These are phyloP conservation scores for Poronia punctata DNA, from an alignment of 495 filamentous ascomycete species.

Conservation along the genomic window DNA sequence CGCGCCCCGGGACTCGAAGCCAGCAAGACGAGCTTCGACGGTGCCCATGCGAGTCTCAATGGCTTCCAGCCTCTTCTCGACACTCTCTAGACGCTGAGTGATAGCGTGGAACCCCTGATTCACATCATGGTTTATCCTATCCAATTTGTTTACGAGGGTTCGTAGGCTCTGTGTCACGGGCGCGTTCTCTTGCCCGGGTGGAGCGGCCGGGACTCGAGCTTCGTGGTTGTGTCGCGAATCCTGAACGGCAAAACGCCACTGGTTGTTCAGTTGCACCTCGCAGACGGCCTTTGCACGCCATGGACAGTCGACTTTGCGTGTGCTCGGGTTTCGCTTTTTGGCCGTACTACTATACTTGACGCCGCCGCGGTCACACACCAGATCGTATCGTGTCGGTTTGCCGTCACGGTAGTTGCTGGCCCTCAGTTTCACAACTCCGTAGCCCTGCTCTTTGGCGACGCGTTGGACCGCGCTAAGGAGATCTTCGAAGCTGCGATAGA, in stretches of 20 bases:
- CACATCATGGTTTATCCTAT: conserved; percentile 40
- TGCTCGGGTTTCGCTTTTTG: conserved; percentile 47
- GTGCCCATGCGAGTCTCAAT: conserved; percentile 33
- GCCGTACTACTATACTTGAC: conserved; percentile 49
- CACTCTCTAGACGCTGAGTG: conserved; percentile 26
- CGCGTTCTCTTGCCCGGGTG: conserved; percentile 37
- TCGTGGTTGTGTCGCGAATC: conserved; percentile 44
- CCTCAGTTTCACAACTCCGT: conserved; percentile 43
- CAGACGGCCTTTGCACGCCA: conserved; percentile 48
- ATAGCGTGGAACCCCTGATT: conserved; percentile 26
- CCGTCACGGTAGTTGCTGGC: conserved; percentile 45
- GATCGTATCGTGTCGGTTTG: conserved; percentile 44
- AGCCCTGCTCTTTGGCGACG: conserved; percentile 43
- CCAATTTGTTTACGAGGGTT: conserved; percentile 40
- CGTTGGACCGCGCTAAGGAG: conserved; percentile 37
- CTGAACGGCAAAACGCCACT: conserved; percentile 44
- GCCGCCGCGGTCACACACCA: conserved; percentile 46
- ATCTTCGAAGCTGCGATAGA: conserved; percentile 40
- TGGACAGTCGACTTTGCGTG: conserved; percentile 46
- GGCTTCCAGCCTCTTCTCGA: conserved; percentile 39
- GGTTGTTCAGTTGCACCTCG: conserved; percentile 43
- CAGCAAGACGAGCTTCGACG: conserved; percentile 34
- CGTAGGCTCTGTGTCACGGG: conserved; percentile 40
- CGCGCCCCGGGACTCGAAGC: conserved; percentile 31
- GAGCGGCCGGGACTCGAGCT: conserved; percentile 33